A percentile compares a stretch with the other conserved stretches of the same genome.
Conservation (phyloP, 345 rosid species). For the Limnanthes douglasii region DNA sequence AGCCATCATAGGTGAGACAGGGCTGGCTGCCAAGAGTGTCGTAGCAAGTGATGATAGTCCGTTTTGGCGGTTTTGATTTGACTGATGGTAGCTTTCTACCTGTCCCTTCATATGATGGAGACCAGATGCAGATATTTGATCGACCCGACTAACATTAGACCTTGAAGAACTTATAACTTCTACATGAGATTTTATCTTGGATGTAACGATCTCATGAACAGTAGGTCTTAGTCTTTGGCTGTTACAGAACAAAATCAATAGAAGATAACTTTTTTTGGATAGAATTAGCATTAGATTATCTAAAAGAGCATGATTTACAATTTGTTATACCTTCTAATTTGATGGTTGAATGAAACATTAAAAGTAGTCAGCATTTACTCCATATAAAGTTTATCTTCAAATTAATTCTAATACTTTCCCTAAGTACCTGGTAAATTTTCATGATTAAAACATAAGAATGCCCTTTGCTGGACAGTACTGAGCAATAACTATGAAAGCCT, state of each 20-base stretch:
- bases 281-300: no score
- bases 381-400: no score
- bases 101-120: constrained; percentile 49
- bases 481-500: no score
- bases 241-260: constrained; percentile 19
- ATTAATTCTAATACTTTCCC: no score
- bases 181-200: constrained; percentile 71
- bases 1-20: constrained; percentile 92
- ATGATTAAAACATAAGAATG: no score
- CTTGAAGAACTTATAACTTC: constrained; percentile 49
- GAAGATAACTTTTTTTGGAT: no score
- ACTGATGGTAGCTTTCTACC: constrained; percentile 44
- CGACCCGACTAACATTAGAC: constrained; percentile 31
- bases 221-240: constrained; percentile 95
- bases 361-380: no score
- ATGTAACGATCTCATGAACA: constrained; percentile 78
- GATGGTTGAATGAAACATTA: no score
- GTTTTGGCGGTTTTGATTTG: constrained; percentile 70
- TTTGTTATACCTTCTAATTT: no score
- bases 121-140: constrained; percentile 25
- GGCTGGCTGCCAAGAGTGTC: constrained; percentile 76
- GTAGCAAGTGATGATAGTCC: constrained; percentile 46
- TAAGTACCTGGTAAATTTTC: no score
- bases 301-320: no score
- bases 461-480: no score